phyloP scores from a whole-genome alignment of 169 alveolate species.

The Babesia bovis region DNA sequence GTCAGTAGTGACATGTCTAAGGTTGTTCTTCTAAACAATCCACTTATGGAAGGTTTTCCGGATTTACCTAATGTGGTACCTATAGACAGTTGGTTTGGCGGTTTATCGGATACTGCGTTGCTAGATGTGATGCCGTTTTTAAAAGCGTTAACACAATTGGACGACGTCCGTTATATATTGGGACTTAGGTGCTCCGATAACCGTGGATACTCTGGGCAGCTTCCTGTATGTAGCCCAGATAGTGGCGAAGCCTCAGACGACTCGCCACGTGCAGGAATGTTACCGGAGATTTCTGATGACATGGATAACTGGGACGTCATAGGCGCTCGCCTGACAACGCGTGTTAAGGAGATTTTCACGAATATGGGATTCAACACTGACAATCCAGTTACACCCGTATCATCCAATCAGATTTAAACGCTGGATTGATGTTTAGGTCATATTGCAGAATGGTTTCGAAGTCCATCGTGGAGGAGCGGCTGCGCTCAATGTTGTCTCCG shows the following conservation, averaged over 20 bases:
- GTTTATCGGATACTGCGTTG: conserved; percentile 70
- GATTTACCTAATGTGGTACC: conserved; percentile 61
- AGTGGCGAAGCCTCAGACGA: neutral
- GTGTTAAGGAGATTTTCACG: conserved; percentile 28
- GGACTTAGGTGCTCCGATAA: conserved; percentile 2
- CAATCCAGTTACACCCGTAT: neutral
- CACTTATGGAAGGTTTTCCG: conserved; percentile 29
- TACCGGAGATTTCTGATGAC: neutral
- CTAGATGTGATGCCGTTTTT: conserved; percentile 77
- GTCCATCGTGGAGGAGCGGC: conserved; percentile 74
- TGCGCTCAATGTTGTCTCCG: conserved; percentile 77
- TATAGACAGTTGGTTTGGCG: conserved; percentile 79
- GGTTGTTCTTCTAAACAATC: conserved; percentile 61
- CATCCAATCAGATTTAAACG: neutral
- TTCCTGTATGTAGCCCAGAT: neutral
- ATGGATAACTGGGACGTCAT: conserved; percentile 22
- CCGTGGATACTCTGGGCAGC: neutral
- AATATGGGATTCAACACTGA: conserved; percentile 4
- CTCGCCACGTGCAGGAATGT: neutral
- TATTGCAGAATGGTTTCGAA: conserved; percentile 10
- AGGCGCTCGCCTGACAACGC: conserved; percentile 42
- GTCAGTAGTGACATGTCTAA: conserved; percentile 67
- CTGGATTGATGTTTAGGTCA: neutral
- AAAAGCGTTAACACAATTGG: conserved; percentile 64
- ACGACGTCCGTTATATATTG: conserved; percentile 68